Evolutionary conservation across 768 basidiomycete genomes (phyloP), one percentile per base, ranked within the genome.

Genomic region (Artomyces pyxidatus): DNA sequence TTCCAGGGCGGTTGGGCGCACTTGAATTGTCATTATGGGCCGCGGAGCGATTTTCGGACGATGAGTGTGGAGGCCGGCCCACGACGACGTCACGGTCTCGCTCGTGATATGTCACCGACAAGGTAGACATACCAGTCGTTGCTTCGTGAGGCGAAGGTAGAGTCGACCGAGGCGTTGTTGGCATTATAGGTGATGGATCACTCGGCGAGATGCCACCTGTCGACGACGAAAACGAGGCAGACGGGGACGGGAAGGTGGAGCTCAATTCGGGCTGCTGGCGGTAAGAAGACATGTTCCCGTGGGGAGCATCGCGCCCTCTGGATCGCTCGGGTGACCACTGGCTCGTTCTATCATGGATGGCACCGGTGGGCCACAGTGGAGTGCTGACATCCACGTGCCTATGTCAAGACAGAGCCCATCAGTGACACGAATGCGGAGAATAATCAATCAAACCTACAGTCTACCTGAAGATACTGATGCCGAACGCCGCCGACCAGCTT

Each of bases 151-250:
- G 37, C 2, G 42, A 53, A 23, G 41, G 35, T 27, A 40, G 28
- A 9, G 37, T 44, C 28, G 46, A 44, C 19, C 47, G 54, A 42
- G 54, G 47, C 17, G 51, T 52, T 10, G 44, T 37, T 17, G 51
- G 54, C 14, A 42, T 27, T n/a, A 51, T 50, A 17, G 55, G 53
- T 19, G 55, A 56, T 37, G 55, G 49, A 48, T 56, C 55, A 47
- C 47, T 54, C 27, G 53, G 53, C 37, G 52, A 55, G 35, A 54
- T 40, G n/a, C 37, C 52, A 27, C 42, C 49, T 27, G 55, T 46
- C 28, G 55, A 50, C 25, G 45, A 48, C 25, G 53, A 45, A 37
- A 56, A 46, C n/a, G 55, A 54, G 40, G 49, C 49, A 8, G 55
- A 50, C 16, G 55, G 49, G 14, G 55, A 56, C 45, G 55, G 46